phyloP scores from a whole-genome alignment of 345 rosid genomes.

The Eucalyptus sideroxylon region DNA sequence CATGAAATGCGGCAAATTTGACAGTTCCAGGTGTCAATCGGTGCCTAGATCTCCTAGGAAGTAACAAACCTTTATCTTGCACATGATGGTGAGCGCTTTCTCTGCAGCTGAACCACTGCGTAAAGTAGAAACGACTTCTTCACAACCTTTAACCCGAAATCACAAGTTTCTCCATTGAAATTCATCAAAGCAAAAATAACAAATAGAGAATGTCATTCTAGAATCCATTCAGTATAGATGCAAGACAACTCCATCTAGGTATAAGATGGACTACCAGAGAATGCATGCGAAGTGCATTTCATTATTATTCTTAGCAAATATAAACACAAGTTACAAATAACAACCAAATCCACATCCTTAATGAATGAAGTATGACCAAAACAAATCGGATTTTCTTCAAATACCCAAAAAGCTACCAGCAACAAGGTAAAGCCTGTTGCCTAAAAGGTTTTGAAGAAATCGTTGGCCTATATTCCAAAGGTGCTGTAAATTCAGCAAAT shows the following conservation, averaged over 20 bases:
- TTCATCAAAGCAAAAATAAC: not conserved
- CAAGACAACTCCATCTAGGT: not conserved
- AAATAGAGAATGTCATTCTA: not conserved
- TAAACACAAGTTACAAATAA: not conserved
- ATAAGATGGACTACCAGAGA: not conserved
- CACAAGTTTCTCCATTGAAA: not conserved
- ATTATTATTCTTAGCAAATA: not conserved
- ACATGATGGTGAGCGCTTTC: conserved; percentile 2
- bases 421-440: not conserved
- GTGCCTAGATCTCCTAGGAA: conserved; percentile 91
- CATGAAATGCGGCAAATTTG: conserved; percentile 98
- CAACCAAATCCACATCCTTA: not conserved
- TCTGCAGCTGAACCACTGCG: conserved; percentile 98
- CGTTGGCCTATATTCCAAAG: not conserved
- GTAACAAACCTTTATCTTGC: conserved; percentile 90
- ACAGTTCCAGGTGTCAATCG: conserved; percentile 98
- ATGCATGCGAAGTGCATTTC: too few species aligned
- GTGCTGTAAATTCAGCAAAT: not conserved
- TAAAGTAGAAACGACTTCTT: conserved; percentile 59
- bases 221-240: not conserved
- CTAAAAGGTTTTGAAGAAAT: not conserved
- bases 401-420: not conserved
- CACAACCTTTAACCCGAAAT: conserved; percentile 68
- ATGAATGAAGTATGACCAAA: not conserved
- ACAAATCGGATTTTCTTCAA: not conserved